Base-by-base conservation (phyloP, 352 stramenopile species). In the Globisporangium heterothallicum region DNA sequence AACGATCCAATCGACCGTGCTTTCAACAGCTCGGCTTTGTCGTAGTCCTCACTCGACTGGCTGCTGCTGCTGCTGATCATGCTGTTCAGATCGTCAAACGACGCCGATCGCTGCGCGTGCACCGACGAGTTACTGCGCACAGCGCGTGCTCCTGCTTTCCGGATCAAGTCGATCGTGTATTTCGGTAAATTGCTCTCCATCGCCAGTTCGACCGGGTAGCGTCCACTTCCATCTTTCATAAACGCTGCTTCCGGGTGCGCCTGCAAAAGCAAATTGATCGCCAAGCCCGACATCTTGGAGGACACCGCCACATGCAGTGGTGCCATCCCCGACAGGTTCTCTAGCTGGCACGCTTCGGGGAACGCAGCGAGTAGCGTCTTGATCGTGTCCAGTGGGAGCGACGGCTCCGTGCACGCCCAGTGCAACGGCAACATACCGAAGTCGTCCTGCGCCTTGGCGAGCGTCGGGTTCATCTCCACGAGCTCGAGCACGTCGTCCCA, bases 371-470 rank as follows among this genome's bases (percentile, higher is more conserved):
- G 46, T 34, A 92, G 48, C 24, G 61, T 24, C 32, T 71, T 58
- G 22, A 93, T 32, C 40, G 71, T 60, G 42, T 74, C 70, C 12
- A 90, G 63, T 21, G 59, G 29, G 21, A 90, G 49, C 14, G 55
- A 30, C 19, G 70, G 65, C 57, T 92, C 83, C 5, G 80, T 93
- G 49, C 76, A 91, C 29, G 71, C 78, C 83, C 83, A 93, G 63
- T 93, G 83, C 41, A 93, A 67, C 38, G 83, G 80, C 58, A 91
- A 65, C 78, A 93, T 91, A 26, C 80, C 78, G 46, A 90, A 91
- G 59, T 91, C 72, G 63, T 93, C 83, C 51, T 85, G 66, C 22
- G 76, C 68, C 54, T 86, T 70, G 10, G 80, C 80, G 6, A 86
- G 70, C 56, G 56, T 52, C 21, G 56, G 34, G 42, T 75, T 49